Conservation (phyloP, 345 rosid species). For the Sisymbrium altissimum region DNA sequence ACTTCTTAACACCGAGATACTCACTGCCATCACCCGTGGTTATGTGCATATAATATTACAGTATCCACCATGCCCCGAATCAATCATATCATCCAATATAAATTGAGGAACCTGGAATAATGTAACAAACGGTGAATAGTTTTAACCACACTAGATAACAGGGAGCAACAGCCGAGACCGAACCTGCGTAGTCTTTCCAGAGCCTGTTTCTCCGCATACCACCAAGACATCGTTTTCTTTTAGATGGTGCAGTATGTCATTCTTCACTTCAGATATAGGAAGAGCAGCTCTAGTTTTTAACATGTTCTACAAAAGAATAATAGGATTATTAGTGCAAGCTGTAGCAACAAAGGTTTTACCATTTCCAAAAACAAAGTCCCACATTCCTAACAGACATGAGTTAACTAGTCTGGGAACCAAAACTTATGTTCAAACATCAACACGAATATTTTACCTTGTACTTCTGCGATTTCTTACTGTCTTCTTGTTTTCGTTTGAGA, state of each 20-base stretch:
- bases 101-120: conserved; percentile 80
- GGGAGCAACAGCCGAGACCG: not conserved
- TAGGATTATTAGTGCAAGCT: not conserved
- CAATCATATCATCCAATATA: conserved; percentile 90
- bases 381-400: not conserved
- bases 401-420: not conserved
- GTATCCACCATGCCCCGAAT: conserved; percentile 68
- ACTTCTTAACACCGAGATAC: conserved; percentile 12
- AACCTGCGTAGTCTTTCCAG: conserved; percentile 98
- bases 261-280: conserved; percentile 70
- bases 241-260: conserved; percentile 56
- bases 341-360: not conserved
- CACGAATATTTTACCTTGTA: conserved; percentile 53
- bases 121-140: not conserved
- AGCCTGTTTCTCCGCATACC: conserved; percentile 96
- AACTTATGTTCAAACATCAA: not conserved
- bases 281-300: conserved; percentile 54
- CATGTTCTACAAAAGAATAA: conserved; percentile 51
- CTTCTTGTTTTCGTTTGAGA: conserved; percentile 56
- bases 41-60: conserved; percentile 94
- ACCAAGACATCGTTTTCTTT: conserved; percentile 74
- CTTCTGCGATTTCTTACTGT: conserved; percentile 47
- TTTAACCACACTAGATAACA: too few species aligned
- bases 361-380: too few species aligned
- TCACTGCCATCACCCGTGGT: conserved; percentile 87